Conservation (phyloP, 495 filamentous ascomycete genomes). For the Aspergillus leporis region DNA sequence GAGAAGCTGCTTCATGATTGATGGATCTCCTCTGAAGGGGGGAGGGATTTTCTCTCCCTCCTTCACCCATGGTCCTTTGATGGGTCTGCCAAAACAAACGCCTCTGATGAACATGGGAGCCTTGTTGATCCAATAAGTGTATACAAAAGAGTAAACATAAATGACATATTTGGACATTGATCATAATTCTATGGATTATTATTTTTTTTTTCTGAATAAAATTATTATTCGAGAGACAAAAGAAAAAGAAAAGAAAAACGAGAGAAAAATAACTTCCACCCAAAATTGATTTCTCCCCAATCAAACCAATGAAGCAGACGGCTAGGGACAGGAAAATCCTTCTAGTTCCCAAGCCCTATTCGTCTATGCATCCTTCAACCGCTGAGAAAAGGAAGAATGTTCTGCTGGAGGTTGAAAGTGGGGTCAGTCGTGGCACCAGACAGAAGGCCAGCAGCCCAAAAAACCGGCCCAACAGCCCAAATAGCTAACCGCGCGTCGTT, state of each 20-base stretch:
- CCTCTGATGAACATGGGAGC: no score
- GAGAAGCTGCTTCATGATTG: background rate
- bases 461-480: conserved; percentile 47
- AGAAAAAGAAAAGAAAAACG: background rate
- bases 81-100: background rate
- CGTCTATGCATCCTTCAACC: conserved; percentile 36
- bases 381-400: conserved; percentile 5
- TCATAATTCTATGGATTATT: background rate
- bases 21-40: background rate
- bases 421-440: conserved; percentile 50
- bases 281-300: background rate
- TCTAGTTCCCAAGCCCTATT: conserved; percentile 36
- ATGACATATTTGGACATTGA: background rate
- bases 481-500: conserved; percentile 20
- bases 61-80: background rate
- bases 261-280: background rate
- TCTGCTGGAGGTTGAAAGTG: conserved; percentile 22
- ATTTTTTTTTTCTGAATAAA: background rate
- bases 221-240: background rate
- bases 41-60: background rate
- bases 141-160: background rate
- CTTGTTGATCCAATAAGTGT: no score
- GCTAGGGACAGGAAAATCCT: conserved; percentile 15
- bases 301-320: conserved; percentile 13
- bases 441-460: conserved; percentile 27